These are phyloP conservation scores for Aurinia saxatilis DNA, from an alignment of 345 rosid species.

Conservation along the genomic window DNA sequence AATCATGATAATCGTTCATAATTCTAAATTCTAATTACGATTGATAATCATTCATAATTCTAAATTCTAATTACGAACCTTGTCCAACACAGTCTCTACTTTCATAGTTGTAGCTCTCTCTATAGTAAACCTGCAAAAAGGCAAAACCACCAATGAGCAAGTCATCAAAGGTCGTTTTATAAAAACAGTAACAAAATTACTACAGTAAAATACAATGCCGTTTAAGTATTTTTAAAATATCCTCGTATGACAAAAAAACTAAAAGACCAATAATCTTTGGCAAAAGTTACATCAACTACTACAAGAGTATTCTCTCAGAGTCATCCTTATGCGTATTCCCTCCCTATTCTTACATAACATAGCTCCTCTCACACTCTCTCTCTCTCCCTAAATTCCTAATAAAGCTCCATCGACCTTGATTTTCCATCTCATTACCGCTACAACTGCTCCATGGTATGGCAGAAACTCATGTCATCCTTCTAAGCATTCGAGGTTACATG, in stretches of 20 bases:
- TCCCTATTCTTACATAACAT: conserved; percentile 25
- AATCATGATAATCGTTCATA: not conserved
- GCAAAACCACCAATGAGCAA: conserved; percentile 6
- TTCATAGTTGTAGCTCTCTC: conserved; percentile 2
- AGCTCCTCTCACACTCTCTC: conserved; percentile 13
- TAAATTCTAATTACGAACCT: not conserved
- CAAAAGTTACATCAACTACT: conserved; percentile 22
- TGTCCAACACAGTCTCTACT: not conserved
- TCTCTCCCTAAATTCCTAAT: conserved; percentile 8
- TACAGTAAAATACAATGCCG: conserved; percentile 3
- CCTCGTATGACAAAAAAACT: conserved; percentile 15
- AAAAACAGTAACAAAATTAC: not conserved
- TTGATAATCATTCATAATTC: too few relatives aligned
- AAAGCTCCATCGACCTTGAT: conserved; percentile 3
- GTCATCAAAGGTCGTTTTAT: not conserved
- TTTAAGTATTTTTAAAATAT: conserved; percentile 1
- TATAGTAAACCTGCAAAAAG: not conserved
- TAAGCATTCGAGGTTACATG: conserved; percentile 9
- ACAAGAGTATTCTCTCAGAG: conserved; percentile 12
- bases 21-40: not conserved
- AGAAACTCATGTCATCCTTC: conserved; percentile 3
- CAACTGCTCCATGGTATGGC: conserved; percentile 12
- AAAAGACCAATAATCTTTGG: conserved; percentile 22
- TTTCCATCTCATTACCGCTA: conserved; percentile 5
- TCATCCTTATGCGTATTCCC: conserved; percentile 14